A percentile compares a stretch with the other conserved stretches of the same genome.
phyloP scores from a whole-genome alignment of 306 rosid species.

The Begonia peltatifolia region DNA sequence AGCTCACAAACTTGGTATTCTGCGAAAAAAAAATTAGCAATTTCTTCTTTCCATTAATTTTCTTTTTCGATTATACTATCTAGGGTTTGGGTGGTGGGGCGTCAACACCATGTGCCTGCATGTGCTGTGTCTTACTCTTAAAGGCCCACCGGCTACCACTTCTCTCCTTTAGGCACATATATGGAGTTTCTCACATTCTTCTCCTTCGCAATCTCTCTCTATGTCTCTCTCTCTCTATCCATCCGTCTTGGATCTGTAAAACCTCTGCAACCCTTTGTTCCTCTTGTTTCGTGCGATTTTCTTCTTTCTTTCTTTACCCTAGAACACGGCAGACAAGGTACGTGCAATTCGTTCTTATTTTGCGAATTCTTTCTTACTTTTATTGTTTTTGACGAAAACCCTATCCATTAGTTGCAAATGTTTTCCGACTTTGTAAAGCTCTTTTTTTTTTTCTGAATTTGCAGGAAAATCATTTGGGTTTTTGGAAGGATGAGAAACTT shows the following conservation, averaged over 20 bases:
- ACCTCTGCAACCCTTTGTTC: slow-evolving; percentile 9
- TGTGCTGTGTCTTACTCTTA: slow-evolving; percentile 77
- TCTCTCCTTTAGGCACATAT: slow-evolving; percentile 43
- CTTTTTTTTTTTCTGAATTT: slow-evolving; percentile 12
- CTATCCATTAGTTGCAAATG: too few relatives aligned
- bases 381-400: too few relatives aligned
- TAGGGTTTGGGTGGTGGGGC: slow-evolving; percentile 68
- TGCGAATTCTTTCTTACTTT: too few relatives aligned
- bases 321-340: too few relatives aligned
- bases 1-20: not conserved
- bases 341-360: too few relatives aligned
- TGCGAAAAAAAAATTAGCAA: not conserved
- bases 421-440: not conserved
- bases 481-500: slow-evolving; percentile 31
- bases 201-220: slow-evolving; percentile 15
- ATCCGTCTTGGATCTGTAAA: slow-evolving; percentile 31
- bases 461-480: too few relatives aligned
- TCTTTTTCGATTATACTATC: slow-evolving; percentile 20
- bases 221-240: slow-evolving; percentile 7
- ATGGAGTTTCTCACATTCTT: slow-evolving; percentile 42
- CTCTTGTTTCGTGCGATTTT: too few relatives aligned
- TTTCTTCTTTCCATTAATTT: slow-evolving; percentile 8
- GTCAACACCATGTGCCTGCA: slow-evolving; percentile 83
- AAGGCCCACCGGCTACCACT: slow-evolving; percentile 78
- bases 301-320: too few relatives aligned